Evolutionary conservation across 2,329 filamentous ascomycete species (phyloP), one percentile per base, ranked within the genome.

Genomic region (Colletotrichum tofieldiae): DNA sequence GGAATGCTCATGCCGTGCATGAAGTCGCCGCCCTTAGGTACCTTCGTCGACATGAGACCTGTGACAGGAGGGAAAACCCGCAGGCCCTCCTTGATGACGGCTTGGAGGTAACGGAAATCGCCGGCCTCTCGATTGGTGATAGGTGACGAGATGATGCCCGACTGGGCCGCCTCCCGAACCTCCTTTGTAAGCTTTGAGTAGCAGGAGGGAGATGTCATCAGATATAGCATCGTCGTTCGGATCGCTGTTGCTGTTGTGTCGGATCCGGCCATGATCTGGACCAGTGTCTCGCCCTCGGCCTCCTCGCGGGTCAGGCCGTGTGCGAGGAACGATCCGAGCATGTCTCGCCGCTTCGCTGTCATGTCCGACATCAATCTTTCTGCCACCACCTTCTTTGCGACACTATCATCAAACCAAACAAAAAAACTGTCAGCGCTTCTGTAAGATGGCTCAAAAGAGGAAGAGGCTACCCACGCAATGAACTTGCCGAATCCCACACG

Each of bases 171-270:
- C 0, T 76, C 67, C 51, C 87, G 84, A 35, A 90, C 83, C 73
- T 91, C 89, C 0, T 75, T 74, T 45, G 86, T 84, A 0, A 92
- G 80, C 5, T 83, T 84, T 2, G 75, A 61, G 65, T 88, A 86
- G 0, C 86, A 82, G 0, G 80, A 78, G 0, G 88, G 87, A 45
- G 84, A 86, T 0, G 84, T 87, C 7, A 87, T 82, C 61, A 91
- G 78, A 75, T 87, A 84, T 16, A 90, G 82, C 59, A 91, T 73
- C 0, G 84, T 86, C 16, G 84, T 81, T 1, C 88, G 85, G 41
- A 85, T 79, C 1, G 77, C 78, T 0, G 76, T 79, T 1, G 82
- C 78, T 2, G 78, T 78, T 9, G 83, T 83, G n/a, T 84, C 83
- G 23, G 79, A 79, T 41, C 82, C 83, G 3, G 81, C 82, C 14